Evolutionary conservation across 805 yeast species (phyloP), one percentile per base, ranked within the genome.

Genomic region (Zygotorulaspora florentina): DNA sequence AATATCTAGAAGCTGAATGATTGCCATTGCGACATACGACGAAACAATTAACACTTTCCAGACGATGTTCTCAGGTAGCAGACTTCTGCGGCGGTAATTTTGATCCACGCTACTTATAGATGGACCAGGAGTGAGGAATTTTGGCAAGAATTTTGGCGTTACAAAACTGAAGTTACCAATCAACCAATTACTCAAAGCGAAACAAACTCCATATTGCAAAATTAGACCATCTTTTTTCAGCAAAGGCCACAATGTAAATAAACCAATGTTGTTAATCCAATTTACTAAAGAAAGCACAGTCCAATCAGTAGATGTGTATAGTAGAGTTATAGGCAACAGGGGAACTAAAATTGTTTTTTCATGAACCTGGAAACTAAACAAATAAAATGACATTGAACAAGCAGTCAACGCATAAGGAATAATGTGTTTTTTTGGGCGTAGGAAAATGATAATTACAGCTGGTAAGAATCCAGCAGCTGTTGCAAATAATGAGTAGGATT

Each of bases 281-380:
- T 82, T 80, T 1, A 87, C 79, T 69, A 87, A 77, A 2, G 91
- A 80, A n/a, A 81, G 73, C 15, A 80, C 77, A 50, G 79, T 72
- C 36, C 80, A 70, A 47, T 79, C 79, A 30, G 79, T 77, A 8
- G 75, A 69, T 2, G 72, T 66, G 50, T 69, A 70, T 7, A 90
- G 66, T 45, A 93, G 68, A 0, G 93, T 80, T 9, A 88, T 78
- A 4, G 98, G 98, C 56, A 93, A 62, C 53, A 93, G 72, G 0
- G 99, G 98, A 2, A 93, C 76, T 47, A 93, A 68, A 12, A 93
- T 90, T 0, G 93, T 79, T 67, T 93, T 93, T 67, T 93, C 98
- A 63, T 93, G 99, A 3, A 93, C 98, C 64, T 91, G 98, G 71
- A 88, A 93, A 27, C 96, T 84, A 63, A 93, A 93, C 43, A 93